Evolutionary conservation across 2,329 filamentous ascomycete species (phyloP).

Genomic region (Fusarium duplospermum): DNA sequence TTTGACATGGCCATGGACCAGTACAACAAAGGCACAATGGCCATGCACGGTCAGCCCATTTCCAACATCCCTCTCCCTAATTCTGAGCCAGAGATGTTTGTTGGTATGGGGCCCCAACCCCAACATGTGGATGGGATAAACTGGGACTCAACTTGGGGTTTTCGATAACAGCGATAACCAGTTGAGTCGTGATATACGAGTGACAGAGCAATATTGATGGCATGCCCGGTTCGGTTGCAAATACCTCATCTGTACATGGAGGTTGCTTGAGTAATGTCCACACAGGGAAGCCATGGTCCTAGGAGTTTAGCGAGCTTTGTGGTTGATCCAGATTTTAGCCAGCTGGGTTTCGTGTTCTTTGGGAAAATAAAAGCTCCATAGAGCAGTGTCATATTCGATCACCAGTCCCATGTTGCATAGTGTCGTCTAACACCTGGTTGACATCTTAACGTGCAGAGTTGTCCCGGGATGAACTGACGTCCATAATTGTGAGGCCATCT

Average conservation of each 20-base stretch:
- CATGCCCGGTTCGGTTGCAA: neutral
- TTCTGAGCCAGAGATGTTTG: constrained; percentile 25
- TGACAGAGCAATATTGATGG: neutral
- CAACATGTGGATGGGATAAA: constrained; percentile 19
- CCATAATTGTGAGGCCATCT: neutral
- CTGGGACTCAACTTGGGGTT: constrained; percentile 38
- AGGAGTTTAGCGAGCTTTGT: constrained; percentile 1
- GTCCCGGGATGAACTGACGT: neutral
- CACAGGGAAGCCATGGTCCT: neutral
- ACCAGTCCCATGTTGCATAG: neutral
- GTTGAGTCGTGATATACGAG: neutral
- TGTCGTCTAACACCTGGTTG: neutral
- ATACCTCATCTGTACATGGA: neutral
- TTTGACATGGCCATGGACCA: constrained; percentile 39
- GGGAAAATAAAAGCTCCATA: constrained; percentile 3
- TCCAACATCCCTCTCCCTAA: constrained; percentile 11
- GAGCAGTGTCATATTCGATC: constrained; percentile 1
- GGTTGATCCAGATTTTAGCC: neutral
- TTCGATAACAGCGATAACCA: constrained; percentile 15
- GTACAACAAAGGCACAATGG: constrained; percentile 25
- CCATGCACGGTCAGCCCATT: constrained; percentile 25
- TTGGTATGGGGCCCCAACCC: constrained; percentile 18
- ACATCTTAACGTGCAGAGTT: neutral
- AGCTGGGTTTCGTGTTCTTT: neutral
- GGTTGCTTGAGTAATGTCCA: neutral